Evolutionary conservation across 164 flowering plant genomes (phyloP).

Genomic region (Magnolia sinica): DNA sequence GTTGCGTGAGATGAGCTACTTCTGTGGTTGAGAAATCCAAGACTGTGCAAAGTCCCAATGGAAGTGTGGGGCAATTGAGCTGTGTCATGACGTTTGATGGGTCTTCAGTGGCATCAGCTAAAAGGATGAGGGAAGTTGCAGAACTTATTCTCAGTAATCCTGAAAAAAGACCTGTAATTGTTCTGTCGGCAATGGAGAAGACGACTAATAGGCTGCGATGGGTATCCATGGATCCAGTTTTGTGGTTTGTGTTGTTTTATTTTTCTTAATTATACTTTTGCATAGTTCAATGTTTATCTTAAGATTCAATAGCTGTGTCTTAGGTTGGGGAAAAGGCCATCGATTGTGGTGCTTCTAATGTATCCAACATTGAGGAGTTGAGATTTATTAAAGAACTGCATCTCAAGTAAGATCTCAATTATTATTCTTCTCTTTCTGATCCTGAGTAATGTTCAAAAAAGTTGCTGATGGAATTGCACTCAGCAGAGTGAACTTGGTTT

Average conservation of each 20-base stretch:
- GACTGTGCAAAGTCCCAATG: slow-evolving; percentile 21
- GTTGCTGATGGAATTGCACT: background rate
- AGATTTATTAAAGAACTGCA: slow-evolving; percentile 58
- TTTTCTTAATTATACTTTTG: background rate
- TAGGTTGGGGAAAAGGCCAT: slow-evolving; percentile 94
- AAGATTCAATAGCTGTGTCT: slow-evolving; percentile 8
- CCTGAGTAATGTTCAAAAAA: background rate
- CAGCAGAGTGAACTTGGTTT: too few species aligned
- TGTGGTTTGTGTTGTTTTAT: background rate
- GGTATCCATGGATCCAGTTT: slow-evolving; percentile 31
- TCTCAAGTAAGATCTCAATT: slow-evolving; percentile 36
- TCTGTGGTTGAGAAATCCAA: slow-evolving; percentile 35
- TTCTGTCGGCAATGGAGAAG: slow-evolving; percentile 98
- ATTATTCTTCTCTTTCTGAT: background rate
- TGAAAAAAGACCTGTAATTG: slow-evolving; percentile 78
- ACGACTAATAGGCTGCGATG: slow-evolving; percentile 79
- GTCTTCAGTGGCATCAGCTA: slow-evolving; percentile 83
- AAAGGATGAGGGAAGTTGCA: slow-evolving; percentile 87
- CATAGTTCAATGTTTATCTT: background rate
- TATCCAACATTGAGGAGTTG: slow-evolving; percentile 62
- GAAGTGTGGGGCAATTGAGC: slow-evolving; percentile 35
- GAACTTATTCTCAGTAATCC: slow-evolving; percentile 72
- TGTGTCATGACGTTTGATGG: slow-evolving; percentile 98
- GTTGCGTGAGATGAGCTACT: slow-evolving; percentile 27
- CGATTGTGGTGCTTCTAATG: slow-evolving; percentile 61